A percentile compares a stretch with the other conserved stretches of the same genome.
These are phyloP conservation scores for Cercospora citrullina DNA, from an alignment of 2,329 filamentous ascomycete genomes.

Conservation along the genomic window DNA sequence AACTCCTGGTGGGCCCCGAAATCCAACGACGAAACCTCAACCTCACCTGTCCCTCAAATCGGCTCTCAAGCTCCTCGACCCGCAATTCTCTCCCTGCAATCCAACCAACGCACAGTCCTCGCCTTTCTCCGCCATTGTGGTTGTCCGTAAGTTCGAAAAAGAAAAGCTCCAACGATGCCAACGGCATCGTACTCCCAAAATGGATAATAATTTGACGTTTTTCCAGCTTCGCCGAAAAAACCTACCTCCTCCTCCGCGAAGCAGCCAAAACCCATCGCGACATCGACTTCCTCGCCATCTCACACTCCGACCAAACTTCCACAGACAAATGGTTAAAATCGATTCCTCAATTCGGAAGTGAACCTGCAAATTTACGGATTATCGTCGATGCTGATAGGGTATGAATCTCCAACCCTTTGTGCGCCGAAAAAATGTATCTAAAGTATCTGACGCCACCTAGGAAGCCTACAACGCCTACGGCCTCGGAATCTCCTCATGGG, in stretches of 20 bases:
- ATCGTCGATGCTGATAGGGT: constrained; percentile 52
- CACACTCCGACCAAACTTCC: constrained; percentile 56
- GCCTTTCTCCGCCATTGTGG: constrained; percentile 72
- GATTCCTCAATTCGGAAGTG: constrained; percentile 47
- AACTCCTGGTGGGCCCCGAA: constrained; percentile 45
- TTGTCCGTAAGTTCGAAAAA: constrained; percentile 52
- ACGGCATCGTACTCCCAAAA: no score
- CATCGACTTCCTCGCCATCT: constrained; percentile 62
- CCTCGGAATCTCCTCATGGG: constrained; percentile 60
- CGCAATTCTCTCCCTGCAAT: constrained; percentile 54
- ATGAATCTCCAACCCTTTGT: no score
- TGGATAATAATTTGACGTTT: neutral
- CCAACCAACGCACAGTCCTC: constrained; percentile 59
- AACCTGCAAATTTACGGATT: constrained; percentile 59
- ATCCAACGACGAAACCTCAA: constrained; percentile 28
- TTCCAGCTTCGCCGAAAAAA: constrained; percentile 52
- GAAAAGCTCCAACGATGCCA: neutral
- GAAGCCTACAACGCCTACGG: constrained; percentile 61
- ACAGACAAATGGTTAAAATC: constrained; percentile 60
- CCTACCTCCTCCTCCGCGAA: constrained; percentile 53
- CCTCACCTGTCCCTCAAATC: constrained; percentile 46
- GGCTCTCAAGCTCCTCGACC: constrained; percentile 59
- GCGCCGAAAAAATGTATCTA: no score
- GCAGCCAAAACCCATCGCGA: constrained; percentile 53
- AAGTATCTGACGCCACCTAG: constrained; percentile 31